phyloP scores from a whole-genome alignment of 192 early-diverging fungal species.

The Irineochytrium annulatum region DNA sequence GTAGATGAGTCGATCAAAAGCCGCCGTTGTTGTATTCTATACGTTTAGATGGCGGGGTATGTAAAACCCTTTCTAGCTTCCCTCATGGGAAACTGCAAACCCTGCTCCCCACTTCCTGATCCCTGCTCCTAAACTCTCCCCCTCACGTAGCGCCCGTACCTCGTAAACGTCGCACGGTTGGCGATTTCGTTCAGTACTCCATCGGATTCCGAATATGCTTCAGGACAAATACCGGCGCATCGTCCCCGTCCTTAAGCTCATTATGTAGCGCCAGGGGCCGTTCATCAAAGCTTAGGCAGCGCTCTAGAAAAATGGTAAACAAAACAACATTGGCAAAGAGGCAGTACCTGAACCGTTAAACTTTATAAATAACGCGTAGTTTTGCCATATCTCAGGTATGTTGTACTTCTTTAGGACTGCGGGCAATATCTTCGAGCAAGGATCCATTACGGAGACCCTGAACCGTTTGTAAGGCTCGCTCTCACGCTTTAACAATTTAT shows the following conservation, averaged over 20 bases:
- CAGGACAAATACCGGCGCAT: not conserved
- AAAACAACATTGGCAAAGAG: conserved; percentile 6
- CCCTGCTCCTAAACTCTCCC: too few species aligned
- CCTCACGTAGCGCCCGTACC: too few species aligned
- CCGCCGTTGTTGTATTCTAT: too few species aligned
- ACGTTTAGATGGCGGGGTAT: too few species aligned
- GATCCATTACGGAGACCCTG: conserved; percentile 74
- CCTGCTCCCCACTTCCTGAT: too few species aligned
- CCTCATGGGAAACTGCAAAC: too few species aligned
- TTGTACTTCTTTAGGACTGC: conserved; percentile 89
- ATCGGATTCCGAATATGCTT: not conserved
- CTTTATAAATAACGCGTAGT: conserved; percentile 76
- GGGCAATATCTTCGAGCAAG: conserved; percentile 79
- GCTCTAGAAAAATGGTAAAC: conserved; percentile 44
- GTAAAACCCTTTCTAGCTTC: too few species aligned
- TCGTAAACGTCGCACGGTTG: too few species aligned
- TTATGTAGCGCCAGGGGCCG: conserved; percentile 53
- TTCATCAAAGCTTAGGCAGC: conserved; percentile 71
- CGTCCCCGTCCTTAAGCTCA: conserved; percentile 5
- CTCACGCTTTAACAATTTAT: conserved; percentile 59
- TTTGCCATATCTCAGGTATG: conserved; percentile 77
- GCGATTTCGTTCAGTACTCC: too few species aligned
- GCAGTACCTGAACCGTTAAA: conserved; percentile 51
- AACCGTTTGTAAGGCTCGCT: conserved; percentile 83
- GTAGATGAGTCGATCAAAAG: too few species aligned